These are phyloP conservation scores for Kodamaea ohmeri DNA, from an alignment of 1,139 yeast genomes.

Conservation along the genomic window DNA sequence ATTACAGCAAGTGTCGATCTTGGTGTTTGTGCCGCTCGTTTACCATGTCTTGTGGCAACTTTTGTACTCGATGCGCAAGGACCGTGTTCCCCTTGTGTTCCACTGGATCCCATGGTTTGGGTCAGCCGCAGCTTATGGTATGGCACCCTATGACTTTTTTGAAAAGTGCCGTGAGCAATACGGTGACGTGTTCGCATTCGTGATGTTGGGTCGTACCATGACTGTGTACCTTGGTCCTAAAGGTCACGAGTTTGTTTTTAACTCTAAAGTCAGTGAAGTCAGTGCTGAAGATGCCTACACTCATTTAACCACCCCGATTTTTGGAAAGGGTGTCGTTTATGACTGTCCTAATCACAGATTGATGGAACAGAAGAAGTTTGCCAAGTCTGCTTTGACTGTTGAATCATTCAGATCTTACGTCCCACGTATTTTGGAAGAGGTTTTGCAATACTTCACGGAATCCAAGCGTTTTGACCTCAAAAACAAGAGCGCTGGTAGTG, in stretches of 20 bases:
- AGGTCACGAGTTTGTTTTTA: constrained; percentile 95
- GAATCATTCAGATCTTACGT: constrained; percentile 85
- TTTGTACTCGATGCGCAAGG: constrained; percentile 66
- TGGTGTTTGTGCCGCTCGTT: constrained; percentile 48
- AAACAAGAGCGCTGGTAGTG: constrained; percentile 45
- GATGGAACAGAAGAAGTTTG: constrained; percentile 98
- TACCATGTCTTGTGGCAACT: constrained; percentile 72
- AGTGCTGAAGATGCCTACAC: constrained; percentile 95
- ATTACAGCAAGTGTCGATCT: constrained; percentile 34
- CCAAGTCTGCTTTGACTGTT: constrained; percentile 81
- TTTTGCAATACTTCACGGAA: constrained; percentile 56
- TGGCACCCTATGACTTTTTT: constrained; percentile 90
- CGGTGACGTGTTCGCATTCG: constrained; percentile 91
- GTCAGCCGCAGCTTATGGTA: constrained; percentile 83
- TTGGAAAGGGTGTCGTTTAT: constrained; percentile 94
- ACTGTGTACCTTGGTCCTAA: constrained; percentile 95
- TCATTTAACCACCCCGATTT: constrained; percentile 94
- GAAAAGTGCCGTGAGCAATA: constrained; percentile 71
- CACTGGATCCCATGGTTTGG: constrained; percentile 97
- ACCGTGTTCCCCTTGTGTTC: constrained; percentile 84
- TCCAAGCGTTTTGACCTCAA: constrained; percentile 46
- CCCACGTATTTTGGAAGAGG: constrained; percentile 82
- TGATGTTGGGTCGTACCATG: constrained; percentile 87
- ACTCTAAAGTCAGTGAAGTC: constrained; percentile 85
- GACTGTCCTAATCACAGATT: constrained; percentile 92